phyloP scores from a whole-genome alignment of 2,329 filamentous ascomycete genomes.

The Cercospora citrullina region DNA sequence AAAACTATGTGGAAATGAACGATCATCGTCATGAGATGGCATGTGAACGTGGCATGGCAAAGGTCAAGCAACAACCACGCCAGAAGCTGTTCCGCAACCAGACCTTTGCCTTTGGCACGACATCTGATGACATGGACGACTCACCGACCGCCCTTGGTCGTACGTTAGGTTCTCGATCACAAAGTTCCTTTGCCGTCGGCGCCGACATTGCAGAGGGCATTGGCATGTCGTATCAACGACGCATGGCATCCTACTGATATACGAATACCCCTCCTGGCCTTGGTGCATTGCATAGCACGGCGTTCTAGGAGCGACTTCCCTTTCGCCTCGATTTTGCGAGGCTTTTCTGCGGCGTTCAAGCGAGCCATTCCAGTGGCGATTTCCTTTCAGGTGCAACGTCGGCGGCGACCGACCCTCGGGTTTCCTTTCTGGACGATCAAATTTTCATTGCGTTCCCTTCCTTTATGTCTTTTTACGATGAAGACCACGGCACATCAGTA shows the following conservation, averaged over 20 bases:
- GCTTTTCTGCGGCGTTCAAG: slow-evolving; percentile 33
- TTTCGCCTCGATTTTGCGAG: slow-evolving; percentile 13
- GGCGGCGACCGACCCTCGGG: slow-evolving; percentile 22
- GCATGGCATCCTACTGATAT: slow-evolving; percentile 41
- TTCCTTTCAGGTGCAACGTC: slow-evolving; percentile 26
- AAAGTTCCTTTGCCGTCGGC: slow-evolving; percentile 37
- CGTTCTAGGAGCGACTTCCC: slow-evolving; percentile 19
- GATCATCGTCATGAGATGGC: slow-evolving; percentile 87
- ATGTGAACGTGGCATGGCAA: slow-evolving; percentile 92
- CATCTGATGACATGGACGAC: slow-evolving; percentile 59
- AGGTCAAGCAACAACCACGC: slow-evolving; percentile 78
- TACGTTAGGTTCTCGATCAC: slow-evolving; percentile 32
- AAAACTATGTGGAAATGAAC: slow-evolving; percentile 96
- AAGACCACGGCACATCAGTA: slow-evolving; percentile 17
- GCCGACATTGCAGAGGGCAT: slow-evolving; percentile 36
- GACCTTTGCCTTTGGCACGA: slow-evolving; percentile 92
- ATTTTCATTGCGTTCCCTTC: slow-evolving; percentile 24
- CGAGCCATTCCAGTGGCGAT: slow-evolving; percentile 22
- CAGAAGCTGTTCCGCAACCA: slow-evolving; percentile 83
- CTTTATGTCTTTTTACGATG: slow-evolving; percentile 29
- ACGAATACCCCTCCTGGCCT: slow-evolving; percentile 16
- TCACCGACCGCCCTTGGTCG: slow-evolving; percentile 57
- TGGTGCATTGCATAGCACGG: slow-evolving; percentile 24
- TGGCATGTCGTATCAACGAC: slow-evolving; percentile 36
- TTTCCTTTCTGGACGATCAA: slow-evolving; percentile 14